Conservation (phyloP, 176 grass and related monocot genomes). For the Oryza coarctata region DNA sequence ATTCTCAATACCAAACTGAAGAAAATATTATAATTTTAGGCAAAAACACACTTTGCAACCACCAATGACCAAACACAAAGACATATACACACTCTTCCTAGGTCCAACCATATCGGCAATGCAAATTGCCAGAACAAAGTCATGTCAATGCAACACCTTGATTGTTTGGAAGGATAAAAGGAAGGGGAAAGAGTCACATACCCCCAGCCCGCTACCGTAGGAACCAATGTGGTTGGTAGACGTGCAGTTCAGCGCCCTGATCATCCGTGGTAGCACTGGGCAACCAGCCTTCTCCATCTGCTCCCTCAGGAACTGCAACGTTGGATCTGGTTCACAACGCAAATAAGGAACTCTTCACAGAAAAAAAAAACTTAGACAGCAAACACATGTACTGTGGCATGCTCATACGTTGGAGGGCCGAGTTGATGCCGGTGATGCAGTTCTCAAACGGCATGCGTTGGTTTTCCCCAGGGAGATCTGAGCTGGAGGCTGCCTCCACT, state of each 20-base stretch:
- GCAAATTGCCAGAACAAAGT: too few relatives aligned
- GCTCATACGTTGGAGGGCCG: conserved; percentile 51
- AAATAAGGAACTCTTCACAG: conserved; percentile 6
- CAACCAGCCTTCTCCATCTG: conserved; percentile 70
- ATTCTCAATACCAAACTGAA: neutral
- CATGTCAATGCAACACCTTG: too few relatives aligned
- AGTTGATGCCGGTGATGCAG: conserved; percentile 55
- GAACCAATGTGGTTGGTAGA: conserved; percentile 28
- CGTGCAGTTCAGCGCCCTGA: conserved; percentile 36
- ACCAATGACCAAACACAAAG: too few relatives aligned
- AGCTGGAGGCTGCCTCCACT: conserved; percentile 6
- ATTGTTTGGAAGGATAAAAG: neutral
- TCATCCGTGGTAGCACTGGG: conserved; percentile 50
- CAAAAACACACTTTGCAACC: too few relatives aligned
- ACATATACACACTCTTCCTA: too few relatives aligned
- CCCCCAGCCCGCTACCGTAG: conserved; percentile 47
- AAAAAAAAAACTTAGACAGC: neutral
- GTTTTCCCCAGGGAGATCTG: neutral
- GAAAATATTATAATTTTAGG: neutral
- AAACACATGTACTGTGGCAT: neutral
- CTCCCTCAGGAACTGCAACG: conserved; percentile 72
- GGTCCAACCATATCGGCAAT: too few relatives aligned
- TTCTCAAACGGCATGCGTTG: conserved; percentile 50
- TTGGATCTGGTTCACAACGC: conserved; percentile 56
- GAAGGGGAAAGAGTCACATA: conserved; percentile 32